These are phyloP conservation scores for Lasiodiplodia citricola DNA, from an alignment of 2,329 filamentous ascomycete genomes.

Conservation along the genomic window DNA sequence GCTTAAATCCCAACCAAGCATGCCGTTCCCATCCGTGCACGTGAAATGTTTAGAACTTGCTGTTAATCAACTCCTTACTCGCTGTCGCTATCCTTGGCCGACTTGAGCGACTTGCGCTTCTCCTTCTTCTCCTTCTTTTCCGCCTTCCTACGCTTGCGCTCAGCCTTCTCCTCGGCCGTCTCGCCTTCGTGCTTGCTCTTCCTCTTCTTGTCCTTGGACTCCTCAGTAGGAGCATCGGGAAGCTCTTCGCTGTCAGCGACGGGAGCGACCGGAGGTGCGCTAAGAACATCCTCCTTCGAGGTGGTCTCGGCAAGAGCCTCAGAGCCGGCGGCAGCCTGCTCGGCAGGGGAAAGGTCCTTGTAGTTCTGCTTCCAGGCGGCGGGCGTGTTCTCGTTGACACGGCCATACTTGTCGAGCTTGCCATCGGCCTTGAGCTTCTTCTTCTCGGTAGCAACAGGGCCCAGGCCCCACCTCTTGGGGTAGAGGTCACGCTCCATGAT, in stretches of 20 bases:
- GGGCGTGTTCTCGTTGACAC: constrained; percentile 89
- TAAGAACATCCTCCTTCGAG: constrained; percentile 41
- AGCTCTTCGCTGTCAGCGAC: constrained; percentile 34
- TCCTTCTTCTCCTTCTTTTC: constrained; percentile 81
- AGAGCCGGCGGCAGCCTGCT: constrained; percentile 31
- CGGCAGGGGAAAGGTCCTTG: constrained; percentile 69
- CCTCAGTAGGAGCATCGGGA: constrained; percentile 37
- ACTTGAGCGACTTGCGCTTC: constrained; percentile 59
- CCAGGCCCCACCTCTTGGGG: constrained; percentile 94
- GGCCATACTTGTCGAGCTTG: constrained; percentile 97
- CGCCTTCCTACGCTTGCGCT: constrained; percentile 72
- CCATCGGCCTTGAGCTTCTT: constrained; percentile 99
- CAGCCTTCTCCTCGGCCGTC: constrained; percentile 53
- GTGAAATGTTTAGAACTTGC: constrained; percentile 8
- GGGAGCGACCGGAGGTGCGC: constrained; percentile 43
- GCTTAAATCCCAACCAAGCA: constrained; percentile 4
- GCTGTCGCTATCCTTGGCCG: constrained; percentile 27
- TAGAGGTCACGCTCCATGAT: constrained; percentile 99
- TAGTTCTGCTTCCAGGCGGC: constrained; percentile 92
- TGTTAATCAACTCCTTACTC: constrained; percentile 1
- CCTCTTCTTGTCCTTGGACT: constrained; percentile 49
- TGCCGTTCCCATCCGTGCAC: constrained; percentile 6
- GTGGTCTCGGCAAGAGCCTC: constrained; percentile 39
- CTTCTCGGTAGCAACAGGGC: constrained; percentile 92
- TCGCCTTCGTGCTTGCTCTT: constrained; percentile 56